These are phyloP conservation scores for Grosmannia huntii DNA, from an alignment of 2,329 filamentous ascomycete species.

Conservation along the genomic window DNA sequence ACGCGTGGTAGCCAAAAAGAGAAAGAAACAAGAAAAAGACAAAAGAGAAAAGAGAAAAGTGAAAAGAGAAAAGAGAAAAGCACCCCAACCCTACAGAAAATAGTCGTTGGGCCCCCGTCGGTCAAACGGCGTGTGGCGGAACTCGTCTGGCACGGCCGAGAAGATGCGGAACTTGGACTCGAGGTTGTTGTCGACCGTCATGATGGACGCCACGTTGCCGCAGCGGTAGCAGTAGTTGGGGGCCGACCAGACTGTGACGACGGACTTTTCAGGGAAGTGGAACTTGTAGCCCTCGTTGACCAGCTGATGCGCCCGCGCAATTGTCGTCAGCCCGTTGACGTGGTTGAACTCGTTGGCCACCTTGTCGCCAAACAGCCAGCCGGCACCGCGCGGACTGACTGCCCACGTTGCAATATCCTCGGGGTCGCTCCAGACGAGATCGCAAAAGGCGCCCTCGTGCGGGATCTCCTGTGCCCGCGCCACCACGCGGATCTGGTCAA, in stretches of 20 bases:
- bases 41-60: background rate
- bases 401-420: constrained; percentile 97
- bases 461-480: constrained; percentile 96
- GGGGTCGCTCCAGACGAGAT: constrained; percentile 95
- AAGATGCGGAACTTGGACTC: constrained; percentile 90
- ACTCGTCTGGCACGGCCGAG: constrained; percentile 75
- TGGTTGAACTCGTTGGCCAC: constrained; percentile 96
- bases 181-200: constrained; percentile 76
- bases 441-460: constrained; percentile 96
- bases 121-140: constrained; percentile 65
- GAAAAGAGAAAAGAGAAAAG: background rate
- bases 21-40: background rate
- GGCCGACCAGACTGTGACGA: constrained; percentile 96
- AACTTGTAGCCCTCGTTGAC: constrained; percentile 99
- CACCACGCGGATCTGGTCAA: constrained; percentile 98
- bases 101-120: constrained; percentile 56
- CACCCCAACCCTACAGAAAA: constrained; percentile 40
- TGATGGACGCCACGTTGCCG: constrained; percentile 93
- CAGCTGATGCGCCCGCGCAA: constrained; percentile 91
- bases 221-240: constrained; percentile 94
- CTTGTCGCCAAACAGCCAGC: constrained; percentile 94
- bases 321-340: constrained; percentile 91
- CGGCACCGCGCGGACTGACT: constrained; percentile 86
- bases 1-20: background rate
- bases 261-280: constrained; percentile 88